Percentiles rank a stretch among this genome's conserved stretches.
Conservation (phyloP, 2,329 filamentous ascomycete species). For the Aureobasidium leucospermi region DNA sequence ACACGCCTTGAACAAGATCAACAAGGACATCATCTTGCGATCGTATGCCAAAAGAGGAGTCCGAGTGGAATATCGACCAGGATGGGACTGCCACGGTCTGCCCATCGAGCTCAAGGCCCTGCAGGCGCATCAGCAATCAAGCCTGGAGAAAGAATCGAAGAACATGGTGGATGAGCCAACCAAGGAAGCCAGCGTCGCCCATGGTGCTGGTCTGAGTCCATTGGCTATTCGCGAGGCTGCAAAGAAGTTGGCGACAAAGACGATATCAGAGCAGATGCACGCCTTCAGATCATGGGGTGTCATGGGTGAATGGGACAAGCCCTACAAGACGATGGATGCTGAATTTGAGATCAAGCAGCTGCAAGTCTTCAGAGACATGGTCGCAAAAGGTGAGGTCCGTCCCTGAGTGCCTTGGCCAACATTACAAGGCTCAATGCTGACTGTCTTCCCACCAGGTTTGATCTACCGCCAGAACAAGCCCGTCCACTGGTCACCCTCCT, state of each 20-base stretch:
- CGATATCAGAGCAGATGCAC: conserved; percentile 65
- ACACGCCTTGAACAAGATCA: conserved; percentile 91
- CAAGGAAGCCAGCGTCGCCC: conserved; percentile 27
- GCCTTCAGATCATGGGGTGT: conserved; percentile 67
- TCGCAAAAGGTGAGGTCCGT: conserved; percentile 45
- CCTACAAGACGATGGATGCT: conserved; percentile 73
- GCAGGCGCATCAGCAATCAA: conserved; percentile 40
- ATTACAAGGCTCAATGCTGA: neutral
- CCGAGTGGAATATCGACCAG: conserved; percentile 73
- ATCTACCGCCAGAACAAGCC: conserved; percentile 75
- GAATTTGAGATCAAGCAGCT: conserved; percentile 69
- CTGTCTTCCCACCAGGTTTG: conserved; percentile 40
- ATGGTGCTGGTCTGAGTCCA: conserved; percentile 28
- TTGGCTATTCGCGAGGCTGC: conserved; percentile 59
- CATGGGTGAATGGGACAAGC: conserved; percentile 72
- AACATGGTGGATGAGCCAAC: conserved; percentile 21
- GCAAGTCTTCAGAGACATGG: conserved; percentile 67
- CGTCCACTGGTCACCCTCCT: conserved; percentile 80
- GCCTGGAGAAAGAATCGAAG: conserved; percentile 32
- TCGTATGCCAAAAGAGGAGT: conserved; percentile 72
- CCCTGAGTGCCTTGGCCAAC: neutral
- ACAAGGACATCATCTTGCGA: conserved; percentile 88
- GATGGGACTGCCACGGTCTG: conserved; percentile 96
- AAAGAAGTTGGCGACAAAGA: conserved; percentile 57
- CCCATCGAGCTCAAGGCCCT: conserved; percentile 96